Evolutionary conservation across 2,329 filamentous ascomycete species (phyloP), one percentile per base, ranked within the genome.

Genomic region (Apiospora kogelbergensis): DNA sequence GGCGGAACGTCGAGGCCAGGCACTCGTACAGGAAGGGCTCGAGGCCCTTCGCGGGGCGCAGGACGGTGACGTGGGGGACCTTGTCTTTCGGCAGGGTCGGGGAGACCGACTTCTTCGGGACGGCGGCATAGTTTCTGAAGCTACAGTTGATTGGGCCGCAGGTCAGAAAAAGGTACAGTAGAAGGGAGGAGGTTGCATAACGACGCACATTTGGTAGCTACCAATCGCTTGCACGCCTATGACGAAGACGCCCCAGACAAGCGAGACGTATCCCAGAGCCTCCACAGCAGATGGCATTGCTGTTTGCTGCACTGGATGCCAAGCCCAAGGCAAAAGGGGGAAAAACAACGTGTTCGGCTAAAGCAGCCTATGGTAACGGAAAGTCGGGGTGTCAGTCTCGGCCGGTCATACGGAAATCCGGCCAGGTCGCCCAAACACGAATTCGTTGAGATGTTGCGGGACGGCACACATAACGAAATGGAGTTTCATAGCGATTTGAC

Each of bases 21-120:
- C 96, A 98, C 76, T 97, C 93, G 84, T 97, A 97, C 30, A 98
- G 89, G 72, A 90, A 89, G 4, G 94, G 93, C 79, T 98, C 96
- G 68, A 97, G 86, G 70, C 95, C 96, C 81, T 98, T 98, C 72
- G 97, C 91, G 0, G 96, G 97, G 2, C 96, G 92, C 73, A 99
- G 94, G 70, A 97, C 87, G 41, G 96, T 98, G 75, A 99, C 87
- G 81, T 93, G 90, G 20, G 95, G 95, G 3, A 94, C 84, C 46
- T 90, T 81, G 72, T 86, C 78, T 48, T 81, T 76, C 4, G 81
- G 80, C 0, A 90, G 80, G 0, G 79, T 79, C 1, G 88, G 81
- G 3, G 88, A 89, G 20, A 86, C 77, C 6, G 88, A 82, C 6
- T 83, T 79, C n/a, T 78, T 76, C 2, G 85, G 85, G 3, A 80